A percentile compares a stretch with the other conserved stretches of the same genome.
These are phyloP conservation scores for Geotrichum aggregatum DNA, from an alignment of 1,139 yeast genomes.

Conservation along the genomic window DNA sequence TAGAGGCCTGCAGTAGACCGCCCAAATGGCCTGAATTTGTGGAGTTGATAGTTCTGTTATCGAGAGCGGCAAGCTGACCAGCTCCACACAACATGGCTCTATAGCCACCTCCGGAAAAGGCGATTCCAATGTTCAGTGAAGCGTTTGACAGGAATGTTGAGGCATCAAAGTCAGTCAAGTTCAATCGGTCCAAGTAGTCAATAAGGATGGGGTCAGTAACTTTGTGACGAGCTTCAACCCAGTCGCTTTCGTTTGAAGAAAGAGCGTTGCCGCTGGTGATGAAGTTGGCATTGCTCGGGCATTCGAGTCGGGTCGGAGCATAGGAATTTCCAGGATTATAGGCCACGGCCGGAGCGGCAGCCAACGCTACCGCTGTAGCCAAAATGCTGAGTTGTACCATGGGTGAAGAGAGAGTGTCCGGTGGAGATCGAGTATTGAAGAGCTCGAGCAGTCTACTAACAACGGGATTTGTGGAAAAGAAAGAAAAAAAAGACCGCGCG, in stretches of 20 bases:
- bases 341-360: slow-evolving; percentile 40
- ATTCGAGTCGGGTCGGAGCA: slow-evolving; percentile 31
- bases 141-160: slow-evolving; percentile 48
- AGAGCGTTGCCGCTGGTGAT: slow-evolving; percentile 28
- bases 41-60: slow-evolving; percentile 61
- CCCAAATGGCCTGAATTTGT: slow-evolving; percentile 63
- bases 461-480: neutral
- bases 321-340: slow-evolving; percentile 24
- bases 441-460: neutral
- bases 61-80: slow-evolving; percentile 76
- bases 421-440: neutral
- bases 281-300: slow-evolving; percentile 27
- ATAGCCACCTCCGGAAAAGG: slow-evolving; percentile 90
- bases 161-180: slow-evolving; percentile 57
- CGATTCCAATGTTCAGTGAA: slow-evolving; percentile 57
- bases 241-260: slow-evolving; percentile 27
- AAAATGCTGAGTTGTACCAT: neutral
- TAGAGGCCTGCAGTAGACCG: slow-evolving; percentile 71
- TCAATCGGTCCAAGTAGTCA: slow-evolving; percentile 54
- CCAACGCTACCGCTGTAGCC: slow-evolving; percentile 27
- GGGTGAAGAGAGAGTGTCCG: too few species aligned
- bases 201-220: slow-evolving; percentile 52
- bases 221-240: slow-evolving; percentile 44
- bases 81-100: slow-evolving; percentile 89
- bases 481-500: neutral